phyloP scores from a whole-genome alignment of 208 protist species.

The Kentomonas sorsogonicus region DNA sequence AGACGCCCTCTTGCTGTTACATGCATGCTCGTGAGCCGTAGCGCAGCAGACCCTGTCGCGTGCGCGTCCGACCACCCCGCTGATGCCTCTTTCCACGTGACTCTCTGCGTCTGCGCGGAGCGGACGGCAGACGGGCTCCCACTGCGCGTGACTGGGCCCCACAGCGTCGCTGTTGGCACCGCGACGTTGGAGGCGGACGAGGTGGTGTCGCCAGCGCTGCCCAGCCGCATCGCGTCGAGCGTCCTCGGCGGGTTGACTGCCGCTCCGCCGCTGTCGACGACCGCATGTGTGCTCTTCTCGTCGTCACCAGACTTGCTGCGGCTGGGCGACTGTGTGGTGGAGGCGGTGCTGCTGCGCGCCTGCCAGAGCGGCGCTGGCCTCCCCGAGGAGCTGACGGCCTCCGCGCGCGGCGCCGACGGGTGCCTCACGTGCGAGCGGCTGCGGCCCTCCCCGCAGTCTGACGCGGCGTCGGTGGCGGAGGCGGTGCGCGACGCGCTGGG shows the following conservation, averaged over 20 bases:
- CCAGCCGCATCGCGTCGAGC: slow-evolving; percentile 28
- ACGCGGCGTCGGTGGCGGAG: slow-evolving; percentile 8
- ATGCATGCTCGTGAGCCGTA: too few relatives aligned
- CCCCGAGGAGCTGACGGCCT: slow-evolving; percentile 19
- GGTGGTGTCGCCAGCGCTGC: slow-evolving; percentile 37
- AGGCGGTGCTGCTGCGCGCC: slow-evolving; percentile 7
- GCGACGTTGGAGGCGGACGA: slow-evolving; percentile 18
- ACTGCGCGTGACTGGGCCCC: slow-evolving; percentile 16
- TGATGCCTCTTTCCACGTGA: not conserved
- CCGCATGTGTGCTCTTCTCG: slow-evolving; percentile 31
- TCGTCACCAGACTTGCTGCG: slow-evolving; percentile 13
- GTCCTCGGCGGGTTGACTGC: slow-evolving; percentile 27
- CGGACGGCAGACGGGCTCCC: slow-evolving; percentile 18
- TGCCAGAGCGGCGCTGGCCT: slow-evolving; percentile 11
- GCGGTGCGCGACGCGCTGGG: slow-evolving; percentile 23
- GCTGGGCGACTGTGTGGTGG: slow-evolving; percentile 23
- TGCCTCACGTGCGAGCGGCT: slow-evolving; percentile 31
- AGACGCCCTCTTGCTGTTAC: too few relatives aligned
- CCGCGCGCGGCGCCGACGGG: slow-evolving; percentile 9
- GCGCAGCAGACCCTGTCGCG: too few relatives aligned
- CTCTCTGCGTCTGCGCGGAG: slow-evolving; percentile 35
- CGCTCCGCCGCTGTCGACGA: slow-evolving; percentile 27
- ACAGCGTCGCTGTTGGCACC: slow-evolving; percentile 22
- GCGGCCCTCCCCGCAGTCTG: too few relatives aligned
- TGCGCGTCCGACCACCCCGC: too few relatives aligned